Evolutionary conservation across 2,329 filamentous ascomycete species (phyloP).

Genomic region (Aspergillus calidoustus): DNA sequence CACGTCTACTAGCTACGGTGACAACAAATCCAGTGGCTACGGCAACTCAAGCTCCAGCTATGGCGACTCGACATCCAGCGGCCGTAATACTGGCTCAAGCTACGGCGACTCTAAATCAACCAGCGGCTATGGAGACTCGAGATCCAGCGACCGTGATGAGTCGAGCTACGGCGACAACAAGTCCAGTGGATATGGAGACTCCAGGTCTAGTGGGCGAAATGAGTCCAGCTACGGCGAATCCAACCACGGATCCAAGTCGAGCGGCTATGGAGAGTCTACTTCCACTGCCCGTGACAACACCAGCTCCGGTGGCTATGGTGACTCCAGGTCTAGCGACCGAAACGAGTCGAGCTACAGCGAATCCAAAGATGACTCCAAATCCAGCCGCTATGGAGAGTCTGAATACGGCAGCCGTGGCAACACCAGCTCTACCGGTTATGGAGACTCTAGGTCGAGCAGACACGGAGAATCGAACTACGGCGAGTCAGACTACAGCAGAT

Average conservation of each 20-base stretch:
- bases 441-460: neutral
- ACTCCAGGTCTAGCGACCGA: neutral
- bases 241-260: too few species aligned
- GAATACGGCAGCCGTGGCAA: neutral
- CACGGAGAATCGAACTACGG: neutral
- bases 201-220: neutral
- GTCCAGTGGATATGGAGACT: neutral
- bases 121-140: neutral
- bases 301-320: too few species aligned
- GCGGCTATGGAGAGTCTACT: too few species aligned
- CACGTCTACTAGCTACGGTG: too few species aligned
- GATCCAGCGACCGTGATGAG: neutral
- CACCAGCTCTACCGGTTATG: neutral
- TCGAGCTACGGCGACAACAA: neutral
- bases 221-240: neutral
- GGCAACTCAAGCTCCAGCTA: neutral
- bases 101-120: neutral
- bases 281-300: too few species aligned
- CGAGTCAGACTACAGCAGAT: slow-evolving; percentile 1
- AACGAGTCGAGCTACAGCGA: neutral
- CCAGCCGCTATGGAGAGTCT: neutral
- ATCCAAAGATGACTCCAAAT: neutral
- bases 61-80: neutral
- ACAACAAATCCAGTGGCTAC: too few species aligned
- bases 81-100: neutral